Percentiles rank a stretch among this genome's conserved stretches.
Conservation (phyloP, 2,329 filamentous ascomycete species). For the Talaromyces atroroseus region DNA sequence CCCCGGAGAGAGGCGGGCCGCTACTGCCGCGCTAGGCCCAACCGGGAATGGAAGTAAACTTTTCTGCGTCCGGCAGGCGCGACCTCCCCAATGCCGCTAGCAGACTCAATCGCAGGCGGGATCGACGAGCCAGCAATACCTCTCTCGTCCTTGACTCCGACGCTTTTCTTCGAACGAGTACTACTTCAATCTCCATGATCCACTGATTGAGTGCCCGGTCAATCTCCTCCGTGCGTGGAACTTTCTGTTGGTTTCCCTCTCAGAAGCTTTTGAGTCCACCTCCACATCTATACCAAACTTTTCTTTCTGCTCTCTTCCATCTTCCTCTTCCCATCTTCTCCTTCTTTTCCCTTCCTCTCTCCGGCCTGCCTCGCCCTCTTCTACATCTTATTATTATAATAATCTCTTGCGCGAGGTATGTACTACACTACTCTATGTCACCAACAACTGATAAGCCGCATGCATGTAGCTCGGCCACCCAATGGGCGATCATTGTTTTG, state of each 20-base stretch:
- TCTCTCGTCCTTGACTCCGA: no score
- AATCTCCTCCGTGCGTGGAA: neutral
- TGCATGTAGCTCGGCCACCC: neutral
- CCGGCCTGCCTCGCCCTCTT: constrained; percentile 11
- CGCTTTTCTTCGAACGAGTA: no score
- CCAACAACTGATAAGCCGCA: neutral
- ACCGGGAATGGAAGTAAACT: neutral
- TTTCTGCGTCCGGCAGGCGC: neutral
- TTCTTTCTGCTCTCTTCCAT: neutral
- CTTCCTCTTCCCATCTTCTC: neutral
- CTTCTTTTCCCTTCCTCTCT: constrained; percentile 5
- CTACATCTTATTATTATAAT: constrained; percentile 8
- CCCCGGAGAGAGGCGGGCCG: neutral
- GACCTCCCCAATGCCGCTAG: neutral
- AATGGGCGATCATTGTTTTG: neutral
- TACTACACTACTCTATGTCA: neutral
- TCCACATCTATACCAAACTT: neutral
- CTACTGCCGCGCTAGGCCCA: neutral
- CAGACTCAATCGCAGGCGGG: neutral
- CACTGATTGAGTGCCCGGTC: neutral
- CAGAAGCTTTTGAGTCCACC: neutral
- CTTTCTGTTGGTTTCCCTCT: neutral
- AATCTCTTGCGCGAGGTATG: constrained; percentile 10
- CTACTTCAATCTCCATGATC: no score
- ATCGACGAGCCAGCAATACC: no score